Evolutionary conservation across 1,284 basidiomycete genomes (phyloP).

Genomic region (Ustilago vetiveriae): DNA sequence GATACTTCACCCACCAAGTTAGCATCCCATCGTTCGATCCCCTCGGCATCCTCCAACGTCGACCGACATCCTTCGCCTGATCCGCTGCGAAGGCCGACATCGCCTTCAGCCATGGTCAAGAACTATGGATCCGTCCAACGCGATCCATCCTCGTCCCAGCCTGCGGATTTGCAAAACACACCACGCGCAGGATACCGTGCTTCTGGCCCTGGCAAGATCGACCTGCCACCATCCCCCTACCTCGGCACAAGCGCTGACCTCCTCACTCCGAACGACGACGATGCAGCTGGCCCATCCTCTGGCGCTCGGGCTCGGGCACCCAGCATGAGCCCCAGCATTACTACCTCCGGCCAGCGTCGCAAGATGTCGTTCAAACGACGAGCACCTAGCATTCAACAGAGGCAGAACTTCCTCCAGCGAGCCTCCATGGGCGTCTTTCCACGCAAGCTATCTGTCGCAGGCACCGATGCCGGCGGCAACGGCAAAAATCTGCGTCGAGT

Average conservation of each 20-base stretch:
- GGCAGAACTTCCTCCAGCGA: slow-evolving; percentile 43
- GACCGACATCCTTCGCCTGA: slow-evolving; percentile 20
- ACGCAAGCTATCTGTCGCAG: slow-evolving; percentile 25
- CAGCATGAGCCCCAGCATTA: slow-evolving; percentile 31
- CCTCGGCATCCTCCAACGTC: slow-evolving; percentile 2
- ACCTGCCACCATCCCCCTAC: slow-evolving; percentile 38
- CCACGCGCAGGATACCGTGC: slow-evolving; percentile 27
- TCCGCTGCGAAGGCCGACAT: slow-evolving; percentile 16
- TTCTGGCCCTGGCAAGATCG: slow-evolving; percentile 35
- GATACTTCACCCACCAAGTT: slow-evolving; percentile 26
- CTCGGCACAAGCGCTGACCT: slow-evolving; percentile 4
- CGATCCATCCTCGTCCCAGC: slow-evolving; percentile 2
- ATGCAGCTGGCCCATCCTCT: background rate
- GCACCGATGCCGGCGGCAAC: slow-evolving; percentile 23
- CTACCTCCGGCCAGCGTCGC: slow-evolving; percentile 19
- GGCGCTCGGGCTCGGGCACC: slow-evolving; percentile 10
- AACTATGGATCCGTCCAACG: slow-evolving; percentile 21
- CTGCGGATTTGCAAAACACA: background rate
- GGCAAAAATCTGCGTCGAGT: slow-evolving; percentile 22
- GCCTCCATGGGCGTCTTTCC: slow-evolving; percentile 53
- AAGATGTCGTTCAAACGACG: slow-evolving; percentile 49
- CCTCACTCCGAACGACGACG: slow-evolving; percentile 19
- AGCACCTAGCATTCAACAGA: slow-evolving; percentile 24
- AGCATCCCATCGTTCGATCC: background rate
- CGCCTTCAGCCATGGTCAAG: slow-evolving; percentile 25